Conservation (phyloP, 345 rosid species). For the Kernera saxatilis region DNA sequence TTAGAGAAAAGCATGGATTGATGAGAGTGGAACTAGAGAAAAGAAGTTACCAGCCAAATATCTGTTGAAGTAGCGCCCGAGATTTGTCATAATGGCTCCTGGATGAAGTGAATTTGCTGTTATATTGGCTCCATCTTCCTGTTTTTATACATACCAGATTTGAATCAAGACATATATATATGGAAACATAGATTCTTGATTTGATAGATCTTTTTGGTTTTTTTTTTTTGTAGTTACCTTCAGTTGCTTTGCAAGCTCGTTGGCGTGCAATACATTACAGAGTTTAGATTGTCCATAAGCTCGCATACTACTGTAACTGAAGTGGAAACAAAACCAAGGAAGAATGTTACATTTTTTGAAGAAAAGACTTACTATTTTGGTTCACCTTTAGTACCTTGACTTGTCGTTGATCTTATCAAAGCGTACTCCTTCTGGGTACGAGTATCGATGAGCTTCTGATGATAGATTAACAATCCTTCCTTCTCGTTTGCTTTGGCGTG, state of each 20-base stretch:
- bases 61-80: slow-evolving; percentile 32
- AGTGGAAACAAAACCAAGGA: not conserved
- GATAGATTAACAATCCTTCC: slow-evolving; percentile 63
- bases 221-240: slow-evolving; percentile 25
- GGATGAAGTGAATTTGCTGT: slow-evolving; percentile 74
- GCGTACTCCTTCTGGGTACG: slow-evolving; percentile 42
- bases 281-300: slow-evolving; percentile 63
- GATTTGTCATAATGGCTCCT: slow-evolving; percentile 57
- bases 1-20: not conserved
- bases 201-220: not conserved
- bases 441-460: slow-evolving; percentile 37
- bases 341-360: not conserved
- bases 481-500: slow-evolving; percentile 41
- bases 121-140: slow-evolving; percentile 56
- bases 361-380: not conserved
- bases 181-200: not conserved
- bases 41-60: slow-evolving; percentile 36
- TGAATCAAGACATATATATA: not conserved
- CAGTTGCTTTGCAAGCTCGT: slow-evolving; percentile 43
- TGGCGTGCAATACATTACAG: slow-evolving; percentile 31
- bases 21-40: not conserved
- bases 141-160: not conserved
- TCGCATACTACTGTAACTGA: slow-evolving; percentile 39
- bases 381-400: slow-evolving; percentile 36
- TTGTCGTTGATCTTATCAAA: slow-evolving; percentile 46